A percentile compares a stretch with the other conserved stretches of the same genome.
Conservation (phyloP, 2,329 filamentous ascomycete genomes). For the Grosmannia huntii region DNA sequence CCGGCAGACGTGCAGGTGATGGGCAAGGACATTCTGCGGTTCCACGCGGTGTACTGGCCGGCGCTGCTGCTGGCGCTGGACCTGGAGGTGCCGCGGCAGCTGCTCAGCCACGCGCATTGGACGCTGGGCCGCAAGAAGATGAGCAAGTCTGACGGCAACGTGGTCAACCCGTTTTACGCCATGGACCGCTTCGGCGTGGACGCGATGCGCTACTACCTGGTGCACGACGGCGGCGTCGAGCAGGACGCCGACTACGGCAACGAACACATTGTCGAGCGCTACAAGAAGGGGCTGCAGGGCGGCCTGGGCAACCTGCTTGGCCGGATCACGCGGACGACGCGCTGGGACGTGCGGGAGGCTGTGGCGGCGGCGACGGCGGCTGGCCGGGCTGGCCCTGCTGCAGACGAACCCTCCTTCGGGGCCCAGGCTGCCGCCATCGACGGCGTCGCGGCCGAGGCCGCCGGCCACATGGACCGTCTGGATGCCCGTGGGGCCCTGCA, state of each 20-base stretch:
- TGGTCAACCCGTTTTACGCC: slow-evolving; percentile 87
- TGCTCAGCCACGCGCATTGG: slow-evolving; percentile 92
- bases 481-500: slow-evolving; percentile 55
- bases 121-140: slow-evolving; percentile 86
- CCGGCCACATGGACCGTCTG: slow-evolving; percentile 46
- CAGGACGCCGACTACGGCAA: slow-evolving; percentile 83
- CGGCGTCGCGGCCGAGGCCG: slow-evolving; percentile 27
- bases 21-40: slow-evolving; percentile 91
- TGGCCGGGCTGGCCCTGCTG: slow-evolving; percentile 15
- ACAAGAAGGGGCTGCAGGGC: slow-evolving; percentile 65
- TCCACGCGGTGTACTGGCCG: slow-evolving; percentile 97
- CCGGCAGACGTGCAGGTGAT: slow-evolving; percentile 86
- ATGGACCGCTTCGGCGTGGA: slow-evolving; percentile 82
- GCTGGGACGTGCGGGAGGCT: slow-evolving; percentile 53
- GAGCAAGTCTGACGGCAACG: slow-evolving; percentile 91
- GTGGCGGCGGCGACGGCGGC: slow-evolving; percentile 24
- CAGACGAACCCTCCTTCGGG: neutral
- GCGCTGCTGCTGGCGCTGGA: slow-evolving; percentile 84
- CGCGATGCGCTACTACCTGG: slow-evolving; percentile 77
- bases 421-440: slow-evolving; percentile 3
- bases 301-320: slow-evolving; percentile 71
- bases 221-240: slow-evolving; percentile 62
- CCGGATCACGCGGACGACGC: slow-evolving; percentile 54
- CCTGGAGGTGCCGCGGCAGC: slow-evolving; percentile 62
- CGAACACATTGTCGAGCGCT: slow-evolving; percentile 55